A percentile compares a stretch with the other conserved stretches of the same genome.
Evolutionary conservation across 2,329 filamentous ascomycete genomes (phyloP).

Genomic region (Alternaria triticimaculans): DNA sequence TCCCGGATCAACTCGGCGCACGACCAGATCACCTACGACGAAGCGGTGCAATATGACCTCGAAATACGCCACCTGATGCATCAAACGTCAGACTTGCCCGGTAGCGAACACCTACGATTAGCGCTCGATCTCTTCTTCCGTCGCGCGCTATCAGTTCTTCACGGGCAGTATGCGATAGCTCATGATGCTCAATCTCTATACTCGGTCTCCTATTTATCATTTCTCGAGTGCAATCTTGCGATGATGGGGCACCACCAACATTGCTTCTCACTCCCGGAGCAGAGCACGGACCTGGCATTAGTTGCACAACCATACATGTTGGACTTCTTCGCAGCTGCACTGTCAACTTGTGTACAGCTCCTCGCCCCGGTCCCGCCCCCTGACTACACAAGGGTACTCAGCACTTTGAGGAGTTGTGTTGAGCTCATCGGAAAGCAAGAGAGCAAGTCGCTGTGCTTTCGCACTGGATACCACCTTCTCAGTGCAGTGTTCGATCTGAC

Average conservation of each 20-base stretch:
- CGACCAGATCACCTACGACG: neutral
- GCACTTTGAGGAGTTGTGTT: constrained; percentile 20
- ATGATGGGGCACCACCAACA: neutral
- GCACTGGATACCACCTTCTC: constrained; percentile 18
- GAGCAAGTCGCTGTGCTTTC: constrained; percentile 21
- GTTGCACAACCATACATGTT: constrained; percentile 29
- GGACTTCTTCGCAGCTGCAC: constrained; percentile 27
- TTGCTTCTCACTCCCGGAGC: neutral
- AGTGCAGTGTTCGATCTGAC: constrained; percentile 10
- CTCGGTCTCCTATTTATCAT: neutral
- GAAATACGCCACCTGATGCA: neutral
- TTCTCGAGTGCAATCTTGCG: neutral
- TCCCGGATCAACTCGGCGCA: neutral
- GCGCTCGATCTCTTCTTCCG: neutral
- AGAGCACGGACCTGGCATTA: constrained; percentile 9
- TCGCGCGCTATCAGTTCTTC: neutral
- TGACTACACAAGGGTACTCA: constrained; percentile 5
- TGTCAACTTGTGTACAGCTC: constrained; percentile 27
- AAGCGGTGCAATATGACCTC: neutral
- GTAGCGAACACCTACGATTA: neutral
- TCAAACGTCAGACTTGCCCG: neutral
- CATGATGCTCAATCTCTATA: neutral
- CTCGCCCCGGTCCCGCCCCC: neutral
- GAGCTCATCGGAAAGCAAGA: constrained; percentile 23
- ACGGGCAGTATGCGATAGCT: neutral